A percentile compares a stretch with the other conserved stretches of the same genome.
phyloP scores from a whole-genome alignment of 2,329 filamentous ascomycete species.

The Hypocrella siamensis region DNA sequence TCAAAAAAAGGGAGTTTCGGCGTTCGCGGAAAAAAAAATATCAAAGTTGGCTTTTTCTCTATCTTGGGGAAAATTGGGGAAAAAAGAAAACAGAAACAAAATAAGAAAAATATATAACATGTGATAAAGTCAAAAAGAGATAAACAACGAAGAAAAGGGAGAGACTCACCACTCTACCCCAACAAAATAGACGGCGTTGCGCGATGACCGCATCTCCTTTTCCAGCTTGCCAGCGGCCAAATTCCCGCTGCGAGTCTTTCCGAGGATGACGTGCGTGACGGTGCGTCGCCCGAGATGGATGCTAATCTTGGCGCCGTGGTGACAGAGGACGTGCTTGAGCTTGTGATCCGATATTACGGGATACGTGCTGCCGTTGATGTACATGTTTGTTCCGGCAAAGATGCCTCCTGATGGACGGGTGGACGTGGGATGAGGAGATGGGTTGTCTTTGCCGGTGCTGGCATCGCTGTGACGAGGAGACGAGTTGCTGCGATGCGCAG shows the following conservation, averaged over 20 bases:
- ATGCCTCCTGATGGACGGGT: conserved; percentile 21
- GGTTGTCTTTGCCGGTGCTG: background rate
- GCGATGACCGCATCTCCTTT: conserved; percentile 52
- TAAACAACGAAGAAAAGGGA: conserved; percentile 4
- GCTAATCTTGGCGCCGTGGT: conserved; percentile 58
- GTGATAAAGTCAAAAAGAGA: conserved; percentile 1
- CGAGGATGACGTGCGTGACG: conserved; percentile 74
- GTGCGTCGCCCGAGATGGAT: conserved; percentile 54
- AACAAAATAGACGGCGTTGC: conserved; percentile 56
- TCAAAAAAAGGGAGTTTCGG: no score
- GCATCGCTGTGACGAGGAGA: no score
- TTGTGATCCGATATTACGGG: conserved; percentile 74
- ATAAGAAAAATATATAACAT: background rate
- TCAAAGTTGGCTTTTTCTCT: no score
- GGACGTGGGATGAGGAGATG: background rate
- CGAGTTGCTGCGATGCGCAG: no score
- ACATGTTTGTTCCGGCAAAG: conserved; percentile 59
- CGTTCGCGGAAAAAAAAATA: no score
- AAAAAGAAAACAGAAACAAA: background rate
- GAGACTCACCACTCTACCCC: conserved; percentile 57
- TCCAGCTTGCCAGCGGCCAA: conserved; percentile 31
- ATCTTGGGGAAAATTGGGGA: no score
- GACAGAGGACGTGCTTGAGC: conserved; percentile 61
- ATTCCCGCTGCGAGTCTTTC: background rate
- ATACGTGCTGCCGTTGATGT: conserved; percentile 76